Conservation (phyloP, 371 early-diverging fungal species). For the Batkoa obscura region DNA sequence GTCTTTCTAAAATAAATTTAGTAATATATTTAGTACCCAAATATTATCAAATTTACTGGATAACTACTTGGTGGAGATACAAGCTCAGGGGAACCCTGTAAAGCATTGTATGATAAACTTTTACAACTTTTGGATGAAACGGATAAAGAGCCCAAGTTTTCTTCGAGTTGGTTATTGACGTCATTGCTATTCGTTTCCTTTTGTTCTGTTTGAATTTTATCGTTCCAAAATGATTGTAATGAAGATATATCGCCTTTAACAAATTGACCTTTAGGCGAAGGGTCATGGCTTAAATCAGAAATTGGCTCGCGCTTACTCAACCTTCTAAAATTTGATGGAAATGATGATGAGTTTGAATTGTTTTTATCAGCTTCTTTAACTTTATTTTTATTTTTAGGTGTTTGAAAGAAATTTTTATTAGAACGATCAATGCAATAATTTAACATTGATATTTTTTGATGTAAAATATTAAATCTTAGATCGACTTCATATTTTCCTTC, state of each 20-base stretch:
- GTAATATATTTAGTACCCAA: background rate
- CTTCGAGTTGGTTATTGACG: background rate
- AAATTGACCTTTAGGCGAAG: background rate
- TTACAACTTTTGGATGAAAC: no score
- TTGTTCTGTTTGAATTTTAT: no score
- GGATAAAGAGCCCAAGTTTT: no score
- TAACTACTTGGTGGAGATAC: slow-evolving; percentile 2
- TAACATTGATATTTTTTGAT: slow-evolving; percentile 82
- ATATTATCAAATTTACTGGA: background rate
- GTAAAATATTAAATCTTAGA: slow-evolving; percentile 42
- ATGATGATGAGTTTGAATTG: background rate
- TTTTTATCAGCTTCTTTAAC: slow-evolving; percentile 10
- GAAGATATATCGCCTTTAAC: slow-evolving; percentile 5
- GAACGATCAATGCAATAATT: slow-evolving; percentile 69
- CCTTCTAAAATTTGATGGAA: background rate
- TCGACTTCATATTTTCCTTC: slow-evolving; percentile 31
- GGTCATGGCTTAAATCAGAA: no score
- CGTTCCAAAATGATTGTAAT: background rate
- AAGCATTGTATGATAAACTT: background rate
- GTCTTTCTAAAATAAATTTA: background rate
- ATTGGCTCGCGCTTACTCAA: background rate
- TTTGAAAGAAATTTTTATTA: slow-evolving; percentile 6
- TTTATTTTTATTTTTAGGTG: slow-evolving; percentile 8
- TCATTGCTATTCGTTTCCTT: background rate
- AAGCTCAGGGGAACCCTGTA: slow-evolving; percentile 3